phyloP scores from a whole-genome alignment of 1,139 yeast genomes.

The Geotrichum aggregatum region DNA sequence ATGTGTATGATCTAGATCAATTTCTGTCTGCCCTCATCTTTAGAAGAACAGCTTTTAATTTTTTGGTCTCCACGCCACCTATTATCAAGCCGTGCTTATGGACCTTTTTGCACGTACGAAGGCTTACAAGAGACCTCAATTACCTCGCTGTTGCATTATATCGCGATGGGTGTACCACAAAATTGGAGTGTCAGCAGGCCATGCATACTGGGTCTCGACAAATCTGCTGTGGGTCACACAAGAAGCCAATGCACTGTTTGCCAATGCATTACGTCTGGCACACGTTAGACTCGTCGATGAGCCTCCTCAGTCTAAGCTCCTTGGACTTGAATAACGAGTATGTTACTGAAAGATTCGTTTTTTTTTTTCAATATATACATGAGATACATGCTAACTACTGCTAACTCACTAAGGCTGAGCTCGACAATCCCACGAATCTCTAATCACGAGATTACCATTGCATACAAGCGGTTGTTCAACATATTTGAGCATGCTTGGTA shows the following conservation, averaged over 20 bases:
- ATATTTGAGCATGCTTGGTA: constrained; percentile 24
- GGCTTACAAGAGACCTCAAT: constrained; percentile 15
- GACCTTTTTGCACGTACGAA: constrained; percentile 16
- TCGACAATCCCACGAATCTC: constrained; percentile 2
- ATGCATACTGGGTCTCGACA: constrained; percentile 1
- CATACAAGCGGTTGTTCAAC: constrained; percentile 17
- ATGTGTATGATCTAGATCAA: constrained; percentile 15
- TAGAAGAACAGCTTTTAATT: constrained; percentile 12
- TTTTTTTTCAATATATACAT: neutral
- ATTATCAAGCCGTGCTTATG: constrained; percentile 11
- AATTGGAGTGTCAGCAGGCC: neutral
- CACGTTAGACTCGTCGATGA: constrained; percentile 16
- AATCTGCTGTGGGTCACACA: constrained; percentile 6
- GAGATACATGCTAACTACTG: neutral
- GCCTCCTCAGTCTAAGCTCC: constrained; percentile 1
- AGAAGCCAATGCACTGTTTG: constrained; percentile 10
- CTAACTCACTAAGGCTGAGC: neutral
- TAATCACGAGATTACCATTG: constrained; percentile 6
- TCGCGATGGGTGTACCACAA: constrained; percentile 11
- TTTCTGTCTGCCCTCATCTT: constrained; percentile 10
- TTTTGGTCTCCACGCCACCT: constrained; percentile 17
- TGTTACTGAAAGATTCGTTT: neutral
- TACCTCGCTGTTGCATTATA: constrained; percentile 11
- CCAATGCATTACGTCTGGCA: constrained; percentile 19
- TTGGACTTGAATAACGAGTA: neutral